Evolutionary conservation across 352 stramenopile genomes (phyloP).

Genomic region (Phytopythium litorale): DNA sequence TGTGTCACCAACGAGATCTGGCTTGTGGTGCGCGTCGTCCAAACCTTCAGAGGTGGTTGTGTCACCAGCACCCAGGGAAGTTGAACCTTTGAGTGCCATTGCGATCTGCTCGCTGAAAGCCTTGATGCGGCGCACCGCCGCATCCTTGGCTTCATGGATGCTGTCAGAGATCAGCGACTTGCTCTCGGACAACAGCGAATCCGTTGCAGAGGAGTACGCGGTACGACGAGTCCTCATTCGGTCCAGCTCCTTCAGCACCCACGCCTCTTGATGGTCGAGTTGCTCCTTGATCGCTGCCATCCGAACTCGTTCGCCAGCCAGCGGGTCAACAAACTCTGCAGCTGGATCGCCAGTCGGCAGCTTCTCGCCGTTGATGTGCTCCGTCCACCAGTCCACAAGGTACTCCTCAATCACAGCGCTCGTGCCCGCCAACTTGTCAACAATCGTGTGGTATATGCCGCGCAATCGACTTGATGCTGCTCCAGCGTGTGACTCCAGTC

Average conservation of each 20-base stretch:
- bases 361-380: background rate
- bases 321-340: background rate
- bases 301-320: background rate
- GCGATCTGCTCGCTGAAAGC: slow-evolving; percentile 27
- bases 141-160: slow-evolving; percentile 31
- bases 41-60: background rate
- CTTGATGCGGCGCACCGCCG: slow-evolving; percentile 35
- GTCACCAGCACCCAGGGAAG: background rate
- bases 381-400: background rate
- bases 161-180: slow-evolving; percentile 29
- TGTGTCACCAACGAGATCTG: background rate
- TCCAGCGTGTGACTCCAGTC: background rate
- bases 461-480: background rate
- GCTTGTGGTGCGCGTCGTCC: background rate
- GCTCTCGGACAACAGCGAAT: slow-evolving; percentile 45
- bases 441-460: background rate
- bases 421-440: background rate
- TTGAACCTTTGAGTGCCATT: background rate
- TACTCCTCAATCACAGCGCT: background rate
- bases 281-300: slow-evolving; percentile 5
- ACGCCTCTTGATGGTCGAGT: slow-evolving; percentile 34
- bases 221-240: slow-evolving; percentile 41
- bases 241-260: slow-evolving; percentile 37
- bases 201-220: slow-evolving; percentile 20
- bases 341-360: background rate